phyloP scores from a whole-genome alignment of 2,329 filamentous ascomycete species.

The Aureobasidium sp. region DNA sequence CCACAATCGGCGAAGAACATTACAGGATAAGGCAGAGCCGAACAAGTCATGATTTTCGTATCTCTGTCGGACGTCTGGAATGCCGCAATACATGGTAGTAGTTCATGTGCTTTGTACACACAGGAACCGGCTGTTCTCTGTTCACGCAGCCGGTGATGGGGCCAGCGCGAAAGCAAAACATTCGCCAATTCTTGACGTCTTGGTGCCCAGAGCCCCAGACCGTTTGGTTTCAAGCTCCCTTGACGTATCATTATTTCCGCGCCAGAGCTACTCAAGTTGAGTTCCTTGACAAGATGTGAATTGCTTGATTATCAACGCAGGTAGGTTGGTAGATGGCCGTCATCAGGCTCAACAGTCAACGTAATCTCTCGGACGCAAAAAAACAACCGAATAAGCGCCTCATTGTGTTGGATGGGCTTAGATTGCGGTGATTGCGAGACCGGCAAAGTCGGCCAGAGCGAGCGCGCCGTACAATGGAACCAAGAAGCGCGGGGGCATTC shows the following conservation, averaged over 20 bases:
- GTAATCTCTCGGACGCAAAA: slow-evolving; percentile 1
- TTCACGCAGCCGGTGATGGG: neutral
- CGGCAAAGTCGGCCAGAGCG: slow-evolving; percentile 1
- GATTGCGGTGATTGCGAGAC: slow-evolving; percentile 6
- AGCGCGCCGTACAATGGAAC: neutral
- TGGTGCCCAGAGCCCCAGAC: slow-evolving; percentile 10
- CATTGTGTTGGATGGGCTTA: slow-evolving; percentile 5
- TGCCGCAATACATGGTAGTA: neutral
- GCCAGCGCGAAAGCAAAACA: neutral
- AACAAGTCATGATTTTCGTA: neutral
- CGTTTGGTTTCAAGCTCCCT: neutral
- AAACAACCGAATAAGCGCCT: slow-evolving; percentile 8
- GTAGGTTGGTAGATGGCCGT: neutral
- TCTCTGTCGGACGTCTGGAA: neutral
- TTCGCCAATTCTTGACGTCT: neutral
- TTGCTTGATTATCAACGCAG: neutral
- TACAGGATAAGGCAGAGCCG: neutral
- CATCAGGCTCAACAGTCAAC: neutral
- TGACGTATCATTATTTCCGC: neutral
- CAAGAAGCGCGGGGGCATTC: slow-evolving; percentile 5
- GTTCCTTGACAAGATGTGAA: neutral
- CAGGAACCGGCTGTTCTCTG: neutral
- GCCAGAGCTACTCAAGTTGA: neutral
- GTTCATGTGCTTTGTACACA: neutral
- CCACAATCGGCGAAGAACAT: too few relatives aligned